These are phyloP conservation scores for Pythium oligandrum DNA, from an alignment of 352 stramenopile species.

Conservation along the genomic window DNA sequence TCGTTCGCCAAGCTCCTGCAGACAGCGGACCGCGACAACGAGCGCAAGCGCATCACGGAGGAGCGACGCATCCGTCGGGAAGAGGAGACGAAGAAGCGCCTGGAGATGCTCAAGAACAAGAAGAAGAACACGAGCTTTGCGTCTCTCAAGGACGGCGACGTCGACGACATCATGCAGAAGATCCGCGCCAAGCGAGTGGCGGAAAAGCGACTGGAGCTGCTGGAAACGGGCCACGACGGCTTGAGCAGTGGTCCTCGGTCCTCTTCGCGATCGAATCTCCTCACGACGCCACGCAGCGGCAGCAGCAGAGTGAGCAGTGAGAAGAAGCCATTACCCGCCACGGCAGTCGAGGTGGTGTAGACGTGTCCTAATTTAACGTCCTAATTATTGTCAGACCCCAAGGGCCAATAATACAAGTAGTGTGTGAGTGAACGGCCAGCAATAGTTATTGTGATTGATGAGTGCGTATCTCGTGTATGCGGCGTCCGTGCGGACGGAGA, in stretches of 20 bases:
- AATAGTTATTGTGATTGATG: too few species aligned
- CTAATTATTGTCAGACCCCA: too few species aligned
- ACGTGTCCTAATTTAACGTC: not conserved
- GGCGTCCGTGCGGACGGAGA: not conserved
- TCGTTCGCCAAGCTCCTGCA: slow-evolving; percentile 81
- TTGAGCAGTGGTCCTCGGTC: slow-evolving; percentile 1
- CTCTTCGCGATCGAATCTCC: slow-evolving; percentile 13
- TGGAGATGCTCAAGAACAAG: slow-evolving; percentile 77
- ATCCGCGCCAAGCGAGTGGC: slow-evolving; percentile 76
- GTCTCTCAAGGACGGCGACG: slow-evolving; percentile 71
- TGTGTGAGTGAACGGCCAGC: too few species aligned
- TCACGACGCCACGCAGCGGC: not conserved
- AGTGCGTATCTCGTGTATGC: not conserved
- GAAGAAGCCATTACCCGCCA: not conserved
- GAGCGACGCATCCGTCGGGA: slow-evolving; percentile 69
- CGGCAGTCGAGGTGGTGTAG: not conserved
- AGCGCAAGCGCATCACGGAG: slow-evolving; percentile 79
- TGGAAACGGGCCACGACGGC: slow-evolving; percentile 6
- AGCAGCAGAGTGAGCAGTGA: slow-evolving; percentile 1
- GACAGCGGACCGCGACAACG: slow-evolving; percentile 76
- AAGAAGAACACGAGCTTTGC: slow-evolving; percentile 69
- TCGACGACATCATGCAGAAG: slow-evolving; percentile 81
- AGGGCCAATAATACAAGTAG: too few species aligned
- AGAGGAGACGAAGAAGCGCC: slow-evolving; percentile 74
- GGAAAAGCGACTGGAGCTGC: slow-evolving; percentile 64